Percentiles rank a stretch among this genome's conserved stretches.
phyloP scores from a whole-genome alignment of 192 early-diverging fungal genomes.

The Spizellomyces sp. region DNA sequence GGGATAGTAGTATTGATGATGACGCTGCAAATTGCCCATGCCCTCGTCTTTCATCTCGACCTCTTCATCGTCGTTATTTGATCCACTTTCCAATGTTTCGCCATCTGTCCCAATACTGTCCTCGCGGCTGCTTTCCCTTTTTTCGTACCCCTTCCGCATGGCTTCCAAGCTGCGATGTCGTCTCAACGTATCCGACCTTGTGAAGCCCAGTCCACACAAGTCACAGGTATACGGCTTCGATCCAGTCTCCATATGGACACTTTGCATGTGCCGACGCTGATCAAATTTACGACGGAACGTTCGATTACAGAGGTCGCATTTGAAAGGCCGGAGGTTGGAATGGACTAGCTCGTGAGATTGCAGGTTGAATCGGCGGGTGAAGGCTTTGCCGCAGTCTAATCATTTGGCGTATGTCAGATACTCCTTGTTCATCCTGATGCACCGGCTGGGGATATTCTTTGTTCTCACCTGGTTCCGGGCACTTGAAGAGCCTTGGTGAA shows the following conservation, averaged over 20 bases:
- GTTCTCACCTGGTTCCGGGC: too few species aligned
- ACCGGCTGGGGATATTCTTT: too few species aligned
- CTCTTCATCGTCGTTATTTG: too few species aligned
- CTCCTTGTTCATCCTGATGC: too few species aligned
- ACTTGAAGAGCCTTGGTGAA: too few species aligned
- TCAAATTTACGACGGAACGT: conserved; percentile 8
- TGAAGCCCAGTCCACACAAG: conserved; percentile 19
- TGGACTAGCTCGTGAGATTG: neutral
- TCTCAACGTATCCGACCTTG: conserved; percentile 6
- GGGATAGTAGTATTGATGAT: too few species aligned
- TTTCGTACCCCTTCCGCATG: neutral
- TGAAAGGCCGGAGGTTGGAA: neutral
- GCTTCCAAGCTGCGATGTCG: conserved; percentile 14
- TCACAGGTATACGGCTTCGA: conserved; percentile 10
- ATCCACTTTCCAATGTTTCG: too few species aligned
- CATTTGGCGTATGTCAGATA: too few species aligned
- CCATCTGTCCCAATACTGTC: too few species aligned
- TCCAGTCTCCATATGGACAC: conserved; percentile 10
- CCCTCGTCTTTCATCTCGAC: too few species aligned
- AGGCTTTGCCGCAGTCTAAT: neutral
- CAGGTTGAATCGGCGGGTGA: conserved; percentile 1
- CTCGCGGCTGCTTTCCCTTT: neutral
- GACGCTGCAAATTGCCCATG: too few species aligned
- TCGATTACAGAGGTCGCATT: neutral
- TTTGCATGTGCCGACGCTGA: conserved; percentile 20